Evolutionary conservation across 768 basidiomycete genomes (phyloP).

Genomic region (Cystofilobasidium macerans): DNA sequence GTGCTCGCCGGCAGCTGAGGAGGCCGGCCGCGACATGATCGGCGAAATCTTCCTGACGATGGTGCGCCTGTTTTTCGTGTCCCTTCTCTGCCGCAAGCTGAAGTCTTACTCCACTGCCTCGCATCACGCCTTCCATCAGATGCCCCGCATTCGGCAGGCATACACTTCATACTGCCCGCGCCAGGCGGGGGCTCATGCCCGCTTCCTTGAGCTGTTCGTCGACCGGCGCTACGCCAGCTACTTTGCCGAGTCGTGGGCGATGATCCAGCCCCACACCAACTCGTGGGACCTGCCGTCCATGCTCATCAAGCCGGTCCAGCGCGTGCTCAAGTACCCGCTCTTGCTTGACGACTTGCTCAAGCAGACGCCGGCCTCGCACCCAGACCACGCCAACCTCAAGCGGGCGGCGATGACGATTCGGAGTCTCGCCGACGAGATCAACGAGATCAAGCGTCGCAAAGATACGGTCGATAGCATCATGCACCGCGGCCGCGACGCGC

Average conservation of each 20-base stretch:
- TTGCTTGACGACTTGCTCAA: conserved; percentile 37
- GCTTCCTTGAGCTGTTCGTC: conserved; percentile 33
- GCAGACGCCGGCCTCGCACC: conserved; percentile 37
- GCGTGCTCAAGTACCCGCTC: conserved; percentile 38
- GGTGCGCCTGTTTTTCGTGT: conserved; percentile 28
- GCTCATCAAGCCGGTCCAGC: conserved; percentile 40
- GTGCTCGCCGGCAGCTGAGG: conserved; percentile 26
- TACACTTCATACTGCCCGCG: conserved; percentile 38
- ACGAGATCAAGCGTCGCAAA: conserved; percentile 64
- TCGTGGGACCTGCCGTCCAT: conserved; percentile 40
- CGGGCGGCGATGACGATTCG: conserved; percentile 41
- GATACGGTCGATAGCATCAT: conserved; percentile 45
- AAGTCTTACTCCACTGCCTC: neutral
- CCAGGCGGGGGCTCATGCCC: conserved; percentile 34
- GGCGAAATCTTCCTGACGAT: conserved; percentile 35
- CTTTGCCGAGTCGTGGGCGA: conserved; percentile 37
- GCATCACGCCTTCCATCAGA: conserved; percentile 20
- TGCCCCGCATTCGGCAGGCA: conserved; percentile 34
- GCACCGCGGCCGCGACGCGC: conserved; percentile 25
- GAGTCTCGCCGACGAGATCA: conserved; percentile 48
- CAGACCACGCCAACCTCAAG: conserved; percentile 37
- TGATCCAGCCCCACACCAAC: conserved; percentile 37
- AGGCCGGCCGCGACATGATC: conserved; percentile 25
- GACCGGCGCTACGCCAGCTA: conserved; percentile 31
- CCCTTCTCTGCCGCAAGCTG: neutral